Percentiles rank a stretch among this genome's conserved stretches.
phyloP scores from a whole-genome alignment of 1,284 basidiomycete species.

The Cystobasidium sp. region DNA sequence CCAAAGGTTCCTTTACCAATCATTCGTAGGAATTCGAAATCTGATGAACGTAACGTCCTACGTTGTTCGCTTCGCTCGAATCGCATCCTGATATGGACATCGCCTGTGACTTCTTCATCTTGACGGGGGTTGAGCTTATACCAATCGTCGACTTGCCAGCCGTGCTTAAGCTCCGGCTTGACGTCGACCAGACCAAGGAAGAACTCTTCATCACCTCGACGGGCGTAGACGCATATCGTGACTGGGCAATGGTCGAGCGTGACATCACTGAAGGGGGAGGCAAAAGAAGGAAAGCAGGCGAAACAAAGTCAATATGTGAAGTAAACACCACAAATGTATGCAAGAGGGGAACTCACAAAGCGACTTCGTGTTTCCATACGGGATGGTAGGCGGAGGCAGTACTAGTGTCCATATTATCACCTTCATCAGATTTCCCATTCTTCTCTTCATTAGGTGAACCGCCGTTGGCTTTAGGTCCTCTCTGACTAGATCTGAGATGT shows the following conservation, averaged over 20 bases:
- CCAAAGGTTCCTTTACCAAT: slow-evolving; percentile 99
- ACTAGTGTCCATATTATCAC: slow-evolving; percentile 49
- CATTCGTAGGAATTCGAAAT: slow-evolving; percentile 98
- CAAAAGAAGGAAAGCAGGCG: not conserved
- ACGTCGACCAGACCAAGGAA: slow-evolving; percentile 93
- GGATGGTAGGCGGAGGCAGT: slow-evolving; percentile 74
- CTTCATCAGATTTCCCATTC: not conserved
- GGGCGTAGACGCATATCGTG: slow-evolving; percentile 91
- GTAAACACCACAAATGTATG: not conserved
- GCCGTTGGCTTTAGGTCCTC: slow-evolving; percentile 23
- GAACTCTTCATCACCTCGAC: slow-evolving; percentile 75
- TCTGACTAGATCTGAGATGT: slow-evolving; percentile 16
- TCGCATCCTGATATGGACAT: slow-evolving; percentile 91
- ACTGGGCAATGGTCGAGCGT: slow-evolving; percentile 86
- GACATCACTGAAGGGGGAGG: slow-evolving; percentile 71
- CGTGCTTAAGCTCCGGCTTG: slow-evolving; percentile 84
- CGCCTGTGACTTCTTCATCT: slow-evolving; percentile 77
- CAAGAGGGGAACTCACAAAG: slow-evolving; percentile 71
- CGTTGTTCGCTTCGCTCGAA: slow-evolving; percentile 78
- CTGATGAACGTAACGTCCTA: slow-evolving; percentile 58
- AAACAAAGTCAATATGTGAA: slow-evolving; percentile 3
- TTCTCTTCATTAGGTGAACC: not conserved
- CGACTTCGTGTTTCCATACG: slow-evolving; percentile 98
- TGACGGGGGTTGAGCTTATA: slow-evolving; percentile 63
- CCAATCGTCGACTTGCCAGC: slow-evolving; percentile 97